Evolutionary conservation across 2,329 filamentous ascomycete genomes (phyloP), one percentile per base, ranked within the genome.

Genomic region (Sporothrix dimorphospora): DNA sequence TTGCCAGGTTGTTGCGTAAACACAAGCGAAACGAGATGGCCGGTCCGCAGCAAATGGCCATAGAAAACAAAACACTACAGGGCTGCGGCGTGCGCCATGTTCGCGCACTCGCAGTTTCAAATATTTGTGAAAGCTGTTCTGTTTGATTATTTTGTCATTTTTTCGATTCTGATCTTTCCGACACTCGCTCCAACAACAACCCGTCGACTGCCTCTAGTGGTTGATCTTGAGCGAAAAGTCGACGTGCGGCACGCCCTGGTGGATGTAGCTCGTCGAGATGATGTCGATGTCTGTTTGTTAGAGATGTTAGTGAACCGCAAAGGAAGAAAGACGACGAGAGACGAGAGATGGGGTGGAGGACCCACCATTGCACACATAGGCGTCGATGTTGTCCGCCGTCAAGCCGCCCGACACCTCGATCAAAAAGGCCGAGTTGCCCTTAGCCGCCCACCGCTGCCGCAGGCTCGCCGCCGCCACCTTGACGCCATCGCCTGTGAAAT

Each of bases 141-240:
- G 16, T 42, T 24, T 27, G 21, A 16, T 24, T 24, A 42, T 42
- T 63, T 24, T 42, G 21, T 45, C 21, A 4, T n/a, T 66, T 16
- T 6, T 14, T 40, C 21, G 2, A 2, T 53, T 21, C 38, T 38
- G 6, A 27, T 16, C 19, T n/a, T 11, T 40, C 11, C 11, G 21
- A 21, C 45, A n/a, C 16, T 1, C 16, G 6, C 30, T 6, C 11
- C 2, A 6, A 59, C 24, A 19, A 59, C 51, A 8, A 4, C 27
- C 27, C 11, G 6, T 4, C 19, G n/a, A 38, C 57, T n/a, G 30
- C 55, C 4, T 59, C 45, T 67, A 73, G 59, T 74, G 75, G 72
- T 88, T 81, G 75, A 99, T 94, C 85, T 99, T 99, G 76, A 99
- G 86, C 5, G 94, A 98, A 80, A 98, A 98, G 81, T 99, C 96